Base-by-base conservation (phyloP, 169 alveolate genomes). In the Plasmodium berghei region DNA sequence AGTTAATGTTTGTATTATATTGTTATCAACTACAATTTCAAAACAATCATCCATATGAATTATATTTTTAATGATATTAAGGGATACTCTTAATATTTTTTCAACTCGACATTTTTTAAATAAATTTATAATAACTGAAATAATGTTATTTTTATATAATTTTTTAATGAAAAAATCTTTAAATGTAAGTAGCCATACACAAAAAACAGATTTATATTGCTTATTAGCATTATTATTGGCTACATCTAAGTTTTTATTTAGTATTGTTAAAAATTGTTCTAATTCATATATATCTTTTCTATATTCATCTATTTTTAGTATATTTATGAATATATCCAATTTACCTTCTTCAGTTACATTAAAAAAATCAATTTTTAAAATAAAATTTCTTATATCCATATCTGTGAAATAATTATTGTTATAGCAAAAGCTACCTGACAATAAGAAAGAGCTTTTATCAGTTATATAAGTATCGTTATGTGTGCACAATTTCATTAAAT, bases 1-100 rank as follows among this genome's bases (percentile, higher is more conserved):
- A 20, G 96, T 94, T 48, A 95, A 49, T 9, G 96, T 94, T 83
- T 95, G 95, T 42, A 88, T 91, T 12, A 95, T 87, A 71, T 95
- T 94, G 69, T 92, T 92, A 59, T 95, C 97, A 6, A 90, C 92
- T 74, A 95, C 94, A 58, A 93, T 70, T 87, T 93, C 95, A 55
- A 93, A 75, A 83, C 96, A 93, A 14, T 90, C 87, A 24, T 74
- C 89, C 71, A 73, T 91, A 42, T 88, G 89, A 63, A 89, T 77
- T 59, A 93, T 86, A 74, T 93, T 93, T 52, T 92, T 92, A 18
- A 93, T 75, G 56, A 93, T 69, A 70, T 90, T 75, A 46, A 93
- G 75, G 64, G 92, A 83, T 34, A 93, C 93, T 42, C 96, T 80
- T 69, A 87, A 46, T 56, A 74, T 92, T 46, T 93, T 93, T 71